phyloP scores from a whole-genome alignment of 2,329 filamentous ascomycete species.

The Ophiostoma fasciatum region DNA sequence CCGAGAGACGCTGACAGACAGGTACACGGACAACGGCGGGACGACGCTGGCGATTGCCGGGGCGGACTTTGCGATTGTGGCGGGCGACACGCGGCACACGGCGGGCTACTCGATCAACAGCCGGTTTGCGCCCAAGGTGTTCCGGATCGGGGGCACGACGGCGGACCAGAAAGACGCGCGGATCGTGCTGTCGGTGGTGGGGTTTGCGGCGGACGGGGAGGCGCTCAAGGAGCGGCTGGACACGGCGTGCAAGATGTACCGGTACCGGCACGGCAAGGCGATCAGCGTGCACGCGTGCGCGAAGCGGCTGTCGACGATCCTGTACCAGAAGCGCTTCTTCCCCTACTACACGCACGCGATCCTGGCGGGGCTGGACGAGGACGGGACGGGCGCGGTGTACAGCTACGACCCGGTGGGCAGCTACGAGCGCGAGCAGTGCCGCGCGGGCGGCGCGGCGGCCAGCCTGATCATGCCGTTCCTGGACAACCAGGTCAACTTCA shows the following conservation, averaged over 20 bases:
- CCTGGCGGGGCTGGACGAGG: slow-evolving; percentile 83
- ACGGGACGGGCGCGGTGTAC: slow-evolving; percentile 87
- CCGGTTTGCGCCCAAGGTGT: slow-evolving; percentile 86
- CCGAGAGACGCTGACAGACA: too few species aligned
- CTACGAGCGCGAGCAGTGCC: slow-evolving; percentile 93
- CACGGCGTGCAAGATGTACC: slow-evolving; percentile 96
- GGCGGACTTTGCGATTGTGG: slow-evolving; percentile 87
- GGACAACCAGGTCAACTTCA: slow-evolving; percentile 99
- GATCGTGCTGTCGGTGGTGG: slow-evolving; percentile 84
- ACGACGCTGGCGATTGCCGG: slow-evolving; percentile 92
- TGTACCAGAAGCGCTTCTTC: slow-evolving; percentile 97
- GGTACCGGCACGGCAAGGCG: slow-evolving; percentile 91
- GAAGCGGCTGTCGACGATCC: slow-evolving; percentile 83
- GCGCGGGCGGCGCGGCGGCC: slow-evolving; percentile 80
- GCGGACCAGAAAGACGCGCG: slow-evolving; percentile 71
- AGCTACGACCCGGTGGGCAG: slow-evolving; percentile 96
- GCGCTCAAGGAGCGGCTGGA: slow-evolving; percentile 90
- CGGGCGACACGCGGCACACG: slow-evolving; percentile 90
- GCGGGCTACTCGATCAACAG: slow-evolving; percentile 99
- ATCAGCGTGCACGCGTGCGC: slow-evolving; percentile 93
- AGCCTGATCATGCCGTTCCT: slow-evolving; percentile 98
- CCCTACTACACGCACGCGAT: slow-evolving; percentile 97
- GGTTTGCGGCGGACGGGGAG: slow-evolving; percentile 88
- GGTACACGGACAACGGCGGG: slow-evolving; percentile 96
- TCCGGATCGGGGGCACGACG: slow-evolving; percentile 87